Evolutionary conservation across 2,329 filamentous ascomycete genomes (phyloP).

Genomic region (Aspergillus sp.): DNA sequence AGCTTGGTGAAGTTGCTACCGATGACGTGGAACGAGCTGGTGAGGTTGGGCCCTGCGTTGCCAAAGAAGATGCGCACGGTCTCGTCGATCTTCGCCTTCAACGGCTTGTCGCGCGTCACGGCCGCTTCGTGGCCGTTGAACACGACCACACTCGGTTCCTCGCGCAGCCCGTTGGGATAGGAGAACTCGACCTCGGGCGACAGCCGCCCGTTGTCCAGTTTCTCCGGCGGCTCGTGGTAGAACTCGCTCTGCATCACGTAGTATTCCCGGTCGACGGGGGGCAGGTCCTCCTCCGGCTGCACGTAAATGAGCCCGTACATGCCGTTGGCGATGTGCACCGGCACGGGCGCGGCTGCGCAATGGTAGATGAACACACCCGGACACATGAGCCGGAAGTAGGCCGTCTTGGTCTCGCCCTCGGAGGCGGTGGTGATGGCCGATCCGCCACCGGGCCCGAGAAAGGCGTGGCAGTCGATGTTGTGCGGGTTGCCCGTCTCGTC

Average conservation of each 20-base stretch:
- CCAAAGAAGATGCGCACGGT: constrained; percentile 37
- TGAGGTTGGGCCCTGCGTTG: constrained; percentile 35
- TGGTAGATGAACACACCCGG: constrained; percentile 36
- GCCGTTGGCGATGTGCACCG: constrained; percentile 38
- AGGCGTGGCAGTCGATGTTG: constrained; percentile 37
- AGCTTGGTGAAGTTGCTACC: constrained; percentile 29
- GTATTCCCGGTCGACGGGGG: constrained; percentile 33
- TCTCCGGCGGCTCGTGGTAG: constrained; percentile 37
- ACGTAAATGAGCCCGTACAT: constrained; percentile 41
- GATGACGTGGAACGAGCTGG: constrained; percentile 34
- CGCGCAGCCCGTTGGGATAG: constrained; percentile 32
- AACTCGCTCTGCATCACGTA: constrained; percentile 41
- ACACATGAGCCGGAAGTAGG: constrained; percentile 27
- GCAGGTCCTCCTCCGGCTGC: constrained; percentile 30
- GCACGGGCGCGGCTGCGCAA: constrained; percentile 36
- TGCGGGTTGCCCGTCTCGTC: constrained; percentile 35
- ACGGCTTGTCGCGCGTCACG: constrained; percentile 27
- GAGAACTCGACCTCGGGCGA: constrained; percentile 34
- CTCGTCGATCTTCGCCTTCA: constrained; percentile 30
- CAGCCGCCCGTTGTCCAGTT: constrained; percentile 28
- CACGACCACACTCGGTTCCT: constrained; percentile 30
- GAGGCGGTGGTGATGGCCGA: constrained; percentile 32
- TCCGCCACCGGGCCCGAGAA: constrained; percentile 35
- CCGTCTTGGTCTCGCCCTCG: constrained; percentile 33
- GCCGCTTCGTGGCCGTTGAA: constrained; percentile 36